Base-by-base conservation (phyloP, 2,329 filamentous ascomycete genomes). In the Claviceps digitariae region DNA sequence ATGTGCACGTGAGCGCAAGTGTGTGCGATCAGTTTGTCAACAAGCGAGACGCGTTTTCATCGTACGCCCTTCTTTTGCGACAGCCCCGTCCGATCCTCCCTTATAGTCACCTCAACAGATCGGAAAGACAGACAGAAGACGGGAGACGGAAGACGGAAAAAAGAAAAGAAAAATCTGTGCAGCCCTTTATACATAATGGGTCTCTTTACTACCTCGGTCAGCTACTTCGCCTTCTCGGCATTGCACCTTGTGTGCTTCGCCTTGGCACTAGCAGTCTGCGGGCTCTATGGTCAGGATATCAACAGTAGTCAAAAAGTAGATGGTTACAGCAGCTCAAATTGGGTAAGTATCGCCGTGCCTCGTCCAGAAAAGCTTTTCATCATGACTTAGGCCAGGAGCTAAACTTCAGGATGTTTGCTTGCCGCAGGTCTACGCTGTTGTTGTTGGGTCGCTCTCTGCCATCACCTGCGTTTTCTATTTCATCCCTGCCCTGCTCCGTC, bases 191-290 rank as follows among this genome's bases (percentile, higher is more conserved):
- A 29, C 59, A 66, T 57, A 21, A 77, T 78, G 75, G 72, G 72
- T 48, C 52, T 75, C 55, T 63, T 73, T 50, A 72, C 69, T 55
- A 65, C 75, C 51, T 63, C 71, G 21, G 52, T 67, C 62, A 70
- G 72, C 66, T 79, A 78, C 58, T 59, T 83, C 60, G 62, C 74
- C 59, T 84, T 85, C 63, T 70, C 75, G 25, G 58, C 76, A 58
- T 69, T 90, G n/a, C 86, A 90, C 64, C 75, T 90, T 66, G 69
- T 84, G 56, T 87, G 91, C 63, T 83, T 95, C 63, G 76, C 86
- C 54, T 75, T 94, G 58, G 87, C 82, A 15, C 69, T 95, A 54
- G 78, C 85, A 1, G 85, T 93, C 52, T 83, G 84, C 58, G 90
- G 86, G 1, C 78, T 95, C 21, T 95, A 93, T 59, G 86, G 82